Evolutionary conservation across 768 basidiomycete species (phyloP), one percentile per base, ranked within the genome.

Genomic region (Suillus hirtellus): DNA sequence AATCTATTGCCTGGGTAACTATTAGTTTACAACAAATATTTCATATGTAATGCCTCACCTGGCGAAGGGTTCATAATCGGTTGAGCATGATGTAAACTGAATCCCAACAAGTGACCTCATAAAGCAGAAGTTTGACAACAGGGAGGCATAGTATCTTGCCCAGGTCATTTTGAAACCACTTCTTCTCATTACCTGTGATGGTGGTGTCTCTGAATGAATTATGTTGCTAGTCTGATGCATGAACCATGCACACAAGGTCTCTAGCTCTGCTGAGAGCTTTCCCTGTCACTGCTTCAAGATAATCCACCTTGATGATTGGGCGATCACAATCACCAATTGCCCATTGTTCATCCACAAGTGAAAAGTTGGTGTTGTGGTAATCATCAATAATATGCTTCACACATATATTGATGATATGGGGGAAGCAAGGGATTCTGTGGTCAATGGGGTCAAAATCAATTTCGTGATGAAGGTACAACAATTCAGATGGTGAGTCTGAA

Each of bases 71-170:
- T 17, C 46, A 0, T 1, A 67, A 44, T 4, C 38, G 7, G 44
- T 68, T 50, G 1, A 81, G 63, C 78, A 82, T 80, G 56, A 78
- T 69, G 46, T 66, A 78, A 0, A 74, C 78, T 6, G 73, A 78
- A 50, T 80, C 78, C 80, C 78, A 81, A 0, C 72, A 64, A 0
- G 78, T 80, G 3, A 61, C 27, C 1, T 82, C 75, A 63, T 83
- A 76, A 2, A 74, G 69, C 12, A 66, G 31, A 12, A 64, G 55
- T 56, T 55, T 35, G 4, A 62, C 19, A 34, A 42, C 14, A 27
- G 64, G 66, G 10, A 66, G 24, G 6, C 9, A 37, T 3, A 38
- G 10, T 15, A 12, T 15, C n/a, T 49, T 37, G 11, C 53, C 63
- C 63, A 52, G 1, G 14, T 31, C n/a, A 31, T 31, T 31, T 31